phyloP scores from a whole-genome alignment of 306 rosid species.

The Cucurbita pepo region DNA sequence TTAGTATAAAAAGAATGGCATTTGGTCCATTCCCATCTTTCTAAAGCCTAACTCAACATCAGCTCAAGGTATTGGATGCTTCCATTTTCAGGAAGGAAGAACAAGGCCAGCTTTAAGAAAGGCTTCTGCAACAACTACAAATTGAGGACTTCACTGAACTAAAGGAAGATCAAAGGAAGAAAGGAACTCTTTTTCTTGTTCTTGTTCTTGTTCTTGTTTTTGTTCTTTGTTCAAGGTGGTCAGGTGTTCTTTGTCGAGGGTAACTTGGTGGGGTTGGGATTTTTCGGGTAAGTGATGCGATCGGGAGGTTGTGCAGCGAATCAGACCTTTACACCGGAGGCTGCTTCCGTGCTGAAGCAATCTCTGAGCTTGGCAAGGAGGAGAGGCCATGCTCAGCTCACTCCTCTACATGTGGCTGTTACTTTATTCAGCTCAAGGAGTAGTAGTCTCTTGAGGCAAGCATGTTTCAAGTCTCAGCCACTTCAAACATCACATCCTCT shows the following conservation, averaged over 20 bases:
- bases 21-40: neutral
- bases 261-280: constrained; percentile 46
- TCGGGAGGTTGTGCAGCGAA: constrained; percentile 69
- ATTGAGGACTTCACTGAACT: neutral
- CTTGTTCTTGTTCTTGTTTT: neutral
- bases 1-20: neutral
- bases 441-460: constrained; percentile 43
- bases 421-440: constrained; percentile 52
- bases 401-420: constrained; percentile 84
- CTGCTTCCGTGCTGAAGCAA: constrained; percentile 81
- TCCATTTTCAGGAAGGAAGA: neutral
- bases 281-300: constrained; percentile 64
- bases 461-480: constrained; percentile 67
- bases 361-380: constrained; percentile 68
- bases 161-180: neutral
- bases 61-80: neutral
- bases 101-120: neutral
- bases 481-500: constrained; percentile 46
- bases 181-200: neutral
- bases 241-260: neutral
- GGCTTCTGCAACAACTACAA: neutral
- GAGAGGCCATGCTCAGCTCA: constrained; percentile 93
- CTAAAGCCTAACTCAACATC: constrained; percentile 5
- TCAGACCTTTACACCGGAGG: constrained; percentile 98
- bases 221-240: neutral